Base-by-base conservation (phyloP, 2,329 filamentous ascomycete genomes). In the Apiospora hydei region DNA sequence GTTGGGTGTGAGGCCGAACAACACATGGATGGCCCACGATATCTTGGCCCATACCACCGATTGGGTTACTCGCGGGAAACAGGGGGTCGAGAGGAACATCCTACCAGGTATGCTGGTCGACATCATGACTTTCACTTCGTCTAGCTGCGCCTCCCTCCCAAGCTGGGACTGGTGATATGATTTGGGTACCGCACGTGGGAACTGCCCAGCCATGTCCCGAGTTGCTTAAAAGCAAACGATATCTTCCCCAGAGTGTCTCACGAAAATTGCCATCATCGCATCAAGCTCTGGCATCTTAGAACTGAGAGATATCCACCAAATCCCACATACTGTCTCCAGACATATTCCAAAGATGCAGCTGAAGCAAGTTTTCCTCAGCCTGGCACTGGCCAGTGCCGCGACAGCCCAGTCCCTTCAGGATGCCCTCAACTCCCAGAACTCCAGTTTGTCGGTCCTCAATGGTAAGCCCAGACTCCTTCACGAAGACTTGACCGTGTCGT, bases 331-430 rank as follows among this genome's bases (percentile, higher is more conserved):
- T 34, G 18, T 41, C 57, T 41, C 18, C 34, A 14, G n/a, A 41
- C 34, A 41, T 18, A n/a, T 7, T 49, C 26, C 4, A 7, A 64
- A 34, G 8, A 73, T 73, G 72, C 72, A 73, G 44, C 49, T 72
- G 43, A 70, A 71, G 64, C 47, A 53, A 66, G 7, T 24, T 34
- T 41, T 34, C 6, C 30, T 73, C 3, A 34, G 49, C 26, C 46
- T 73, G 71, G 72, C 72, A 16, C 38, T 73, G 51, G 66, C 71
- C 67, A 69, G 72, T 30, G 5, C 46, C 34, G 53, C 51, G 18
- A 7, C 68, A n/a, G 70, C 72, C n/a, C 72, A 73, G 67, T 70
- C 57, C 61, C 47, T 73, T 43, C 72, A 47, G 14, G 69, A 73
- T 26, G 72, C 71, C 24, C 72, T 73, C 11, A 67, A 64, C 34